Conservation (phyloP, 345 rosid species). For the Murraya paniculata region DNA sequence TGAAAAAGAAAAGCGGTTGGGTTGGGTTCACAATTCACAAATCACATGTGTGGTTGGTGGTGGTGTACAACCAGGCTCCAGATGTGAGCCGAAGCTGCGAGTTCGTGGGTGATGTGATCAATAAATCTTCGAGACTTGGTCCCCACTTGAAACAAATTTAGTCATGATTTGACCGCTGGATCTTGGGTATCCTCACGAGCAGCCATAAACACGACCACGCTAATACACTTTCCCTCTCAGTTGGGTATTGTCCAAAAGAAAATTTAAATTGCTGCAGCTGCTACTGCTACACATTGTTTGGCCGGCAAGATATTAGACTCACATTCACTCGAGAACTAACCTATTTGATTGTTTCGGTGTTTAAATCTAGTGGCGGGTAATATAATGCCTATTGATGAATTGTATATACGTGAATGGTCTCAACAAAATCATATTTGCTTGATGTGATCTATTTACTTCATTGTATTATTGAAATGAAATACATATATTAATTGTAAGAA, state of each 20-base stretch:
- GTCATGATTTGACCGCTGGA: constrained; percentile 4
- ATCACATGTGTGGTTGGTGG: not conserved
- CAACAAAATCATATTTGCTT: not conserved
- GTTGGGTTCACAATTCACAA: too few relatives aligned
- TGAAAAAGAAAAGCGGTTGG: not conserved
- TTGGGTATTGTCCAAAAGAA: not conserved
- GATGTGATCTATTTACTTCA: not conserved
- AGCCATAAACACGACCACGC: not conserved
- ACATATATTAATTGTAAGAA: too few relatives aligned
- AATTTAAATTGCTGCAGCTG: not conserved
- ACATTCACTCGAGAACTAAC: not conserved
- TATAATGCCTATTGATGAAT: not conserved
- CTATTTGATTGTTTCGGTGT: not conserved
- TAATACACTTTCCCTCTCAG: not conserved
- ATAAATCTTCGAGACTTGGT: not conserved
- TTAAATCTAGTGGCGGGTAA: not conserved
- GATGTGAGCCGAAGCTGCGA: constrained; percentile 4
- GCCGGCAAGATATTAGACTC: not conserved
- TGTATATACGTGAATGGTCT: not conserved
- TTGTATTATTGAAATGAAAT: not conserved
- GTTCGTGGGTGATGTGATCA: constrained; percentile 22
- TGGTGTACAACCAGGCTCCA: constrained; percentile 14
- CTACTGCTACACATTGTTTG: not conserved
- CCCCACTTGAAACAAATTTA: not conserved
- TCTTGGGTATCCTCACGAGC: not conserved